Evolutionary conservation across 495 filamentous ascomycete species (phyloP), one percentile per base, ranked within the genome.

Genomic region (Apodospora peruviana): DNA sequence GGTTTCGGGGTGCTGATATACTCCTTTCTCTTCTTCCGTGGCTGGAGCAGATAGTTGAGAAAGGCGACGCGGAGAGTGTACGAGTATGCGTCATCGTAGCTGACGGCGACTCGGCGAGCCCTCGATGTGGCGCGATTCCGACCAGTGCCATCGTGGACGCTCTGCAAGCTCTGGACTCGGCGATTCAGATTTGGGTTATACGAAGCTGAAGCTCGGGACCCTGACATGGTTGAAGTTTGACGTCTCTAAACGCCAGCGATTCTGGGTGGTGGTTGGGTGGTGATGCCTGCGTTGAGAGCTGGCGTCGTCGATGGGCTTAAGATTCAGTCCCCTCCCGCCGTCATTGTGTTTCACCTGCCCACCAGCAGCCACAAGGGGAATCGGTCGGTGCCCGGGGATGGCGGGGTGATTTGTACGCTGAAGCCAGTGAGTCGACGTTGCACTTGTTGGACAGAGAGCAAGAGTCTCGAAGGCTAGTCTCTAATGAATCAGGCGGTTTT

Each of bases 1-100:
- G 75, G 77, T 56, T 77, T 85, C 53, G 79, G 80, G 21, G 79
- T 76, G 12, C 81, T 70, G 41, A 88, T 80, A 79, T 87, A 91
- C 70, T 95, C 87, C 55, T 87, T 83, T 59, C 90, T 80, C 65
- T 90, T 90, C 54, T 86, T 78, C 56, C 90, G 85, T 52, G 94
- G 93, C 58, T 95, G 87, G 43, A 99, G 83, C 22, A 97, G 84
- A 67, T 99, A 91, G 70, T 88, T 73, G 24, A 99, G 85, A 67
- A 90, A 96, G 56, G 94, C 90, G 57, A 88, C 83, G 43, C 94
- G 86, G 43, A 99, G 82, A 53, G 90, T 89, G 64, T 85, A 95
- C 34, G 81, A 85, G 71, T 90, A 95, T 65, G 88, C 90, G 69
- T 95, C 88, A 53, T 88, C 74, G 60, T 75, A 72, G 59, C 67